These are phyloP conservation scores for Xylariaceae sp. DNA, from an alignment of 2,329 filamentous ascomycete species.

Conservation along the genomic window DNA sequence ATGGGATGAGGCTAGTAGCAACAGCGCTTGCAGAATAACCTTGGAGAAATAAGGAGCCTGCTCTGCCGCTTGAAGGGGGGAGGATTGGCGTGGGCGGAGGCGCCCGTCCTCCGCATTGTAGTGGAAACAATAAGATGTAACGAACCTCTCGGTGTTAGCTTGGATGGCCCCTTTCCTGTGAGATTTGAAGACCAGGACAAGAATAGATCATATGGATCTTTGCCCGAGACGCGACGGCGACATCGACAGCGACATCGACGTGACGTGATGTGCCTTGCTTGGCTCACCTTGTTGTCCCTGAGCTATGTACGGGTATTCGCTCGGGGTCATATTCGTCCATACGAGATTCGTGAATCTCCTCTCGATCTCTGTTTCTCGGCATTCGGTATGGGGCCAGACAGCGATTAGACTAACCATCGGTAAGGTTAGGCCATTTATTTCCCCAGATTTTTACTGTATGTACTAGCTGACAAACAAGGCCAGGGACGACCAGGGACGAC, in stretches of 20 bases:
- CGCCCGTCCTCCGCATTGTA: conserved; percentile 16
- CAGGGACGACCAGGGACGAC: too few species aligned
- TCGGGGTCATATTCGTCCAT: not conserved
- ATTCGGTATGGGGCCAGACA: conserved; percentile 5
- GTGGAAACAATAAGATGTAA: conserved; percentile 19
- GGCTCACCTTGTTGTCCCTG: conserved; percentile 1
- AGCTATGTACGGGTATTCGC: too few species aligned
- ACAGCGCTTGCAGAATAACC: conserved; percentile 13
- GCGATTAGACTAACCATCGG: conserved; percentile 2
- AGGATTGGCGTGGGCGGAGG: conserved; percentile 15
- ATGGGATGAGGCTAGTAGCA: conserved; percentile 30
- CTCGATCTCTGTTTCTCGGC: conserved; percentile 8
- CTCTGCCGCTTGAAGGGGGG: conserved; percentile 4
- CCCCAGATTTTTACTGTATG: conserved; percentile 27
- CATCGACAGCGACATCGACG: too few species aligned
- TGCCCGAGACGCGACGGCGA: conserved; percentile 7
- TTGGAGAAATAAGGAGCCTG: conserved; percentile 14
- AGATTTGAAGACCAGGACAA: conserved; percentile 8
- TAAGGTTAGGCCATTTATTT: conserved; percentile 19
- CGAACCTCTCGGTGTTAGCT: conserved; percentile 12
- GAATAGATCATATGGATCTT: conserved; percentile 7
- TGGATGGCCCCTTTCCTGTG: conserved; percentile 1
- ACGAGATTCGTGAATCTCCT: not conserved
- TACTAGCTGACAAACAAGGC: not conserved
- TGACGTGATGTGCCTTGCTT: conserved; percentile 1